These are phyloP conservation scores for Fusarium tuaranense DNA, from an alignment of 2,329 filamentous ascomycete species.

Conservation along the genomic window DNA sequence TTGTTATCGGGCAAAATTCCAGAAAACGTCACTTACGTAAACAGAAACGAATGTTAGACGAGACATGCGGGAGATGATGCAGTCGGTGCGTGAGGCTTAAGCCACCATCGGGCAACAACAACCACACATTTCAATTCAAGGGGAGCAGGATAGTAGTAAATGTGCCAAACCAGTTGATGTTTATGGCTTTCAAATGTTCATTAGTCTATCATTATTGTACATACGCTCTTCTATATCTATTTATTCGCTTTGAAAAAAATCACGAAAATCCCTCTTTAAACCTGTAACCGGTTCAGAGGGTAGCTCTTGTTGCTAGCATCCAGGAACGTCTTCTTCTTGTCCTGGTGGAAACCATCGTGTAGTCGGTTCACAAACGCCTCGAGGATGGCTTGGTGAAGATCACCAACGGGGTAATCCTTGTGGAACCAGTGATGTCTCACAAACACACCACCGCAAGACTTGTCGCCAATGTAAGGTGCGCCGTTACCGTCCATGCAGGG, in stretches of 20 bases:
- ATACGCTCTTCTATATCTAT: not conserved
- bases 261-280: not conserved
- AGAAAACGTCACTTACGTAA: not conserved
- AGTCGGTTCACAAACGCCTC: conserved; percentile 28
- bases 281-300: conserved; percentile 10
- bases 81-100: not conserved
- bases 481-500: conserved; percentile 41
- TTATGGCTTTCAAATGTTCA: not conserved
- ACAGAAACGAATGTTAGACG: not conserved
- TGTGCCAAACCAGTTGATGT: not conserved
- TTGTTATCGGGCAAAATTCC: not conserved
- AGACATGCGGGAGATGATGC: not conserved
- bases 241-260: not conserved
- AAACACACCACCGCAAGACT: conserved; percentile 37
- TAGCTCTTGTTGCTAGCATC: conserved; percentile 26
- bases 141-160: not conserved
- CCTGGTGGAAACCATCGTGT: conserved; percentile 28
- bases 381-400: conserved; percentile 30
- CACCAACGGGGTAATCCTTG: conserved; percentile 30
- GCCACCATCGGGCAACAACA: not conserved
- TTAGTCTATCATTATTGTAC: conserved; percentile 6
- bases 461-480: conserved; percentile 31
- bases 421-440: conserved; percentile 41
- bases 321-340: conserved; percentile 21
- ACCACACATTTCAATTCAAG: not conserved